These are phyloP conservation scores for Dictyostelium brefeldianum DNA, from an alignment of 78 protist genomes.

Conservation along the genomic window DNA sequence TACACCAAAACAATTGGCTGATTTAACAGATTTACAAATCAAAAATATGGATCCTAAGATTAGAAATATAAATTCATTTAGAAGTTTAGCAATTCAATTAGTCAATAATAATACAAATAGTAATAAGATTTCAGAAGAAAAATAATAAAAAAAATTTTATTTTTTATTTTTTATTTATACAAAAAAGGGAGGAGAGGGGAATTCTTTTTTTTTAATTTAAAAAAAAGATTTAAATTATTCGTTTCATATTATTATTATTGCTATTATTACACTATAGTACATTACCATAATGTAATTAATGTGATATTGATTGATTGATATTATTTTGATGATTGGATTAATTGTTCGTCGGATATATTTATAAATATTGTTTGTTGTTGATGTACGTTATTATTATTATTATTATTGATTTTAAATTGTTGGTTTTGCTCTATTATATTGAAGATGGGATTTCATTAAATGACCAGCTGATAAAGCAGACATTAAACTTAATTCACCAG, in stretches of 20 bases:
- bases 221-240: not conserved
- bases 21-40: not conserved
- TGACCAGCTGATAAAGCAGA: slow-evolving; percentile 93
- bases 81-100: not conserved
- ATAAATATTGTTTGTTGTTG: not conserved
- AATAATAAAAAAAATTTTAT: not conserved
- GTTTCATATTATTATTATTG: not conserved
- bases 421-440: slow-evolving; percentile 84
- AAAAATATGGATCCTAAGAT: not conserved
- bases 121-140: not conserved
- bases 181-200: not conserved
- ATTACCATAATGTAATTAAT: not conserved
- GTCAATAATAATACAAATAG: not conserved
- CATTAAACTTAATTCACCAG: slow-evolving; percentile 97
- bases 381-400: not conserved
- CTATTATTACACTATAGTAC: not conserved
- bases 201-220: not conserved
- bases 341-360: no score
- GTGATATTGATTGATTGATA: not conserved
- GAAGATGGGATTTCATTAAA: slow-evolving; percentile 89
- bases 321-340: not conserved
- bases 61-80: not conserved
- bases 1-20: not conserved
- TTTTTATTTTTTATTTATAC: not conserved
- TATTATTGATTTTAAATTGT: not conserved